Evolutionary conservation across 192 early-diverging fungal genomes (phyloP).

Genomic region (Rhizophagus clarus): DNA sequence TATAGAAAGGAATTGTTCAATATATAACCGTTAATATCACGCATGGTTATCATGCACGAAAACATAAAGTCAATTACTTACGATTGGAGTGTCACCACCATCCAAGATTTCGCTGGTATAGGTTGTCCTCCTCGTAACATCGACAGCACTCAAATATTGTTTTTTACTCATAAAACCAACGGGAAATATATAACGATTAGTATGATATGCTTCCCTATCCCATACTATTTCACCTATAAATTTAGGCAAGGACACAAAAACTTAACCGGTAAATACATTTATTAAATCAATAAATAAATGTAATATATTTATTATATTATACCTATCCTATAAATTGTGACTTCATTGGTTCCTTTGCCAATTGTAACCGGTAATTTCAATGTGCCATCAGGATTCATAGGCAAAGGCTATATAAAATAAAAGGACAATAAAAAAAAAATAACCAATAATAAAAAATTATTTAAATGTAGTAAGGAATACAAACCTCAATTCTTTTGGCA

Average conservation of each 20-base stretch:
- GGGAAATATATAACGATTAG: conserved; percentile 69
- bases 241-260: background rate
- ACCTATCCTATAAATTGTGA: conserved; percentile 62
- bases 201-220: conserved; percentile 66
- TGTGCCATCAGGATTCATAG: conserved; percentile 51
- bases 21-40: background rate
- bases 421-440: background rate
- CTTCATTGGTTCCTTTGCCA: conserved; percentile 63
- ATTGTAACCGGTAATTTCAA: conserved; percentile 60
- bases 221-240: conserved; percentile 52
- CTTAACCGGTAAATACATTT: background rate
- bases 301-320: background rate
- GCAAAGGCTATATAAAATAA: conserved; percentile 38
- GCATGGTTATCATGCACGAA: background rate
- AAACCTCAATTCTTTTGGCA: conserved; percentile 32
- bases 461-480: background rate
- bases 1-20: background rate
- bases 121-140: conserved; percentile 50
- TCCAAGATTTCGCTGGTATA: conserved; percentile 72
- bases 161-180: conserved; percentile 69
- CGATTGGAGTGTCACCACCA: conserved; percentile 58
- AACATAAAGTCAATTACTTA: conserved; percentile 31
- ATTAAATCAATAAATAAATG: background rate
- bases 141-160: conserved; percentile 58
- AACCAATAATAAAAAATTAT: background rate